Evolutionary conservation across 2,329 filamentous ascomycete genomes (phyloP).

Genomic region (Botrytis paeoniae): DNA sequence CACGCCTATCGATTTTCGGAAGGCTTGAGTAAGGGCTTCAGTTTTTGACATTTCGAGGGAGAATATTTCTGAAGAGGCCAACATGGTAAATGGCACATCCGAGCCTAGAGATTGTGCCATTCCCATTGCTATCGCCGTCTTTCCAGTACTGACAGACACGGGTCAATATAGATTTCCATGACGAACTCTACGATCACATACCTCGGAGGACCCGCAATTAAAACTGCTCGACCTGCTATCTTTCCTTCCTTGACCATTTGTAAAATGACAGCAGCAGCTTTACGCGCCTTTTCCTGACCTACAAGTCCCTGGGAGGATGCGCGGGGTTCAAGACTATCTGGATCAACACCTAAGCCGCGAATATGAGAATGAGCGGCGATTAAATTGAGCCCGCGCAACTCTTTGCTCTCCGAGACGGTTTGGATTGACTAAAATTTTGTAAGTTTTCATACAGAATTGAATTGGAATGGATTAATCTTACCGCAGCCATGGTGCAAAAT

Average conservation of each 20-base stretch:
- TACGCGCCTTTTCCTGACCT: constrained; percentile 92
- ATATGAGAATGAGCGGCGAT: constrained; percentile 99
- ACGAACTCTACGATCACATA: constrained; percentile 37
- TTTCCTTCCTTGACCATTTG: constrained; percentile 99
- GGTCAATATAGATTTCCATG: constrained; percentile 17
- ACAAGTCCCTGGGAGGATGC: constrained; percentile 86
- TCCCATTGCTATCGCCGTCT: constrained; percentile 97
- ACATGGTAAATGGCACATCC: constrained; percentile 94
- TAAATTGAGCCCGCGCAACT: constrained; percentile 93
- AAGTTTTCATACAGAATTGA: neutral
- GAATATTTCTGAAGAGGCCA: constrained; percentile 96
- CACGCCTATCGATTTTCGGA: constrained; percentile 96
- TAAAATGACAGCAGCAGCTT: constrained; percentile 91
- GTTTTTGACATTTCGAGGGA: constrained; percentile 99
- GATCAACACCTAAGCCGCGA: constrained; percentile 88
- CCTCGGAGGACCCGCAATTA: constrained; percentile 93
- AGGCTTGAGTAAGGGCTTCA: constrained; percentile 96
- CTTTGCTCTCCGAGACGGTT: constrained; percentile 91
- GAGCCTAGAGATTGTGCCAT: constrained; percentile 95
- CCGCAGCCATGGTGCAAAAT: constrained; percentile 12
- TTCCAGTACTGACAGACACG: constrained; percentile 68
- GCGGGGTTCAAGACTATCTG: constrained; percentile 84
- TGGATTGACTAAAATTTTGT: constrained; percentile 54
- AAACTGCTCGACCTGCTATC: constrained; percentile 89
- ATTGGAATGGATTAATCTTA: neutral